phyloP scores from a whole-genome alignment of 2,329 filamentous ascomycete genomes.

The Hypoxylon sp. region DNA sequence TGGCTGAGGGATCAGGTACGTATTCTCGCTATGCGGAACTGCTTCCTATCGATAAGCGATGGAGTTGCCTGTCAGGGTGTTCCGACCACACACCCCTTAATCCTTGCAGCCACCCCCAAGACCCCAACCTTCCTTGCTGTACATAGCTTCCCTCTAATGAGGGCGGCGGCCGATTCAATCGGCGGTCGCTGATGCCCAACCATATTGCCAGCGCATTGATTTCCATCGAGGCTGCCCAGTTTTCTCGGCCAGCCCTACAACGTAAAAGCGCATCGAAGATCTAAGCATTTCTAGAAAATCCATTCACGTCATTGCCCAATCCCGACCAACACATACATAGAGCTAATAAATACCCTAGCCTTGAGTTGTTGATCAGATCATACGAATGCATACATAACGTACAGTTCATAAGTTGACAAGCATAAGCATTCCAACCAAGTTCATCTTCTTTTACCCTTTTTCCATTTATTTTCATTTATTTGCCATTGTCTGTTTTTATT shows the following conservation, averaged over 20 bases:
- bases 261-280: slow-evolving; percentile 44
- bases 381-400: slow-evolving; percentile 25
- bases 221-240: slow-evolving; percentile 46
- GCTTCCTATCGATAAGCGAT: slow-evolving; percentile 36
- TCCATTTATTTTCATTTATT: slow-evolving; percentile 10
- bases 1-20: slow-evolving; percentile 10
- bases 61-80: slow-evolving; percentile 27
- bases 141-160: slow-evolving; percentile 19
- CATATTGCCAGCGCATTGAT: slow-evolving; percentile 54
- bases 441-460: slow-evolving; percentile 13
- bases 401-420: slow-evolving; percentile 31
- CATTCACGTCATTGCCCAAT: slow-evolving; percentile 44
- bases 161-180: slow-evolving; percentile 7
- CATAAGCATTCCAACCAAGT: slow-evolving; percentile 32
- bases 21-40: background rate
- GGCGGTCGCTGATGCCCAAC: slow-evolving; percentile 51
- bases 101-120: slow-evolving; percentile 33
- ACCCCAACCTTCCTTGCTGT: no score
- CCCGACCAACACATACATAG: slow-evolving; percentile 42
- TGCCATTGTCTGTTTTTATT: slow-evolving; percentile 3
- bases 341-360: slow-evolving; percentile 36
- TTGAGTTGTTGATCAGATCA: slow-evolving; percentile 43
- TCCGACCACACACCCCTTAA: slow-evolving; percentile 24
- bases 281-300: slow-evolving; percentile 41
- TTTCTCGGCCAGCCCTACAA: slow-evolving; percentile 42